Percentiles rank a stretch among this genome's conserved stretches.
phyloP scores from a whole-genome alignment of 345 rosid genomes.

The Dipteronia sinensis region DNA sequence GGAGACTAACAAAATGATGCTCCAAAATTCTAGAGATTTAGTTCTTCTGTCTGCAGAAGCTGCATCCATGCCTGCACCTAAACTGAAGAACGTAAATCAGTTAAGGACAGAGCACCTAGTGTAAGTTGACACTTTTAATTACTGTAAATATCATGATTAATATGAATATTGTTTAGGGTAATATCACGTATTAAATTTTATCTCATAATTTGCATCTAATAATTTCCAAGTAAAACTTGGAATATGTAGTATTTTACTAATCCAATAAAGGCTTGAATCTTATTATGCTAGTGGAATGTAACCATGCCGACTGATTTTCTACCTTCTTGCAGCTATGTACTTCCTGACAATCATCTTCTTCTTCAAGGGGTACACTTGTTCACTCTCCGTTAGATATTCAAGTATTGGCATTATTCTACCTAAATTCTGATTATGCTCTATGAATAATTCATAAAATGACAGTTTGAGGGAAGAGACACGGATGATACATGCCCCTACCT shows the following conservation, averaged over 20 bases:
- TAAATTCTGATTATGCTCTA: background rate
- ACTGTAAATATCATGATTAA: too few relatives aligned
- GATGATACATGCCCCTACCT: conserved; percentile 57
- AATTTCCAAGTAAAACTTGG: background rate
- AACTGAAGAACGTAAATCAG: conserved; percentile 40
- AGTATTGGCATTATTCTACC: background rate
- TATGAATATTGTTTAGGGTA: too few relatives aligned
- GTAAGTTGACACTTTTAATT: conserved; percentile 48
- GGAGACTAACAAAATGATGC: conserved; percentile 21
- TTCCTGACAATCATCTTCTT: conserved; percentile 57
- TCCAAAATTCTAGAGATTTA: conserved; percentile 46
- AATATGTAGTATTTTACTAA: background rate
- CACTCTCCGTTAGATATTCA: background rate
- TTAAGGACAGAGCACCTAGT: conserved; percentile 65
- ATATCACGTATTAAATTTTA: too few relatives aligned
- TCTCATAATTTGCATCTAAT: too few relatives aligned
- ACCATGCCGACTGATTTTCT: background rate
- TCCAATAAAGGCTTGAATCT: background rate
- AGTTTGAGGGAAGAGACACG: conserved; percentile 49
- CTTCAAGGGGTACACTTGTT: conserved; percentile 39
- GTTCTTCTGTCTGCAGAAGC: conserved; percentile 43
- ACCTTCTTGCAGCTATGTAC: conserved; percentile 48
- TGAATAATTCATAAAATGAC: conserved; percentile 3
- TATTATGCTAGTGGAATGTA: background rate
- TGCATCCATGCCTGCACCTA: conserved; percentile 46